Conservation (phyloP, 306 rosid species). For the Ziziphus jujuba region DNA sequence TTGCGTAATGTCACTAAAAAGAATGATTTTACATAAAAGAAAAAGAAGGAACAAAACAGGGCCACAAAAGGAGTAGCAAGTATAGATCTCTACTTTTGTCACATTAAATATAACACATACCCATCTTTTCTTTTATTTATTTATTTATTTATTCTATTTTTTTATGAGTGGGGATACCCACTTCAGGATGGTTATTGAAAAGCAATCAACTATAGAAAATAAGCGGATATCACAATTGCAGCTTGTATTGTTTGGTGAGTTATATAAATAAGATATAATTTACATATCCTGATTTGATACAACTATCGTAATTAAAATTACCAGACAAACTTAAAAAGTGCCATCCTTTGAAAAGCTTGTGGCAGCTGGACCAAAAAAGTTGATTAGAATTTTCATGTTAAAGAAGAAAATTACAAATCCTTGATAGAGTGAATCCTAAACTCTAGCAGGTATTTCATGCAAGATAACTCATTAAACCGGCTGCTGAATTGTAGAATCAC, state of each 20-base stretch:
- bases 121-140: neutral
- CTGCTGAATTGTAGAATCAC: conserved; percentile 44
- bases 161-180: too few species aligned
- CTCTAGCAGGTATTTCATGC: conserved; percentile 31
- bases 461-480: conserved; percentile 31
- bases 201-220: neutral
- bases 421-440: conserved; percentile 35
- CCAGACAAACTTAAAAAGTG: conserved; percentile 33
- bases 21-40: too few species aligned
- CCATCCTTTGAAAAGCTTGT: conserved; percentile 49
- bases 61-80: too few species aligned
- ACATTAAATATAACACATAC: neutral
- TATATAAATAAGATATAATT: conserved; percentile 17
- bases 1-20: too few species aligned
- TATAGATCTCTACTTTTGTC: too few species aligned
- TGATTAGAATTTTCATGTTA: conserved; percentile 22
- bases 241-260: conserved; percentile 1
- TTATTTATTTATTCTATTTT: too few species aligned
- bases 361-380: conserved; percentile 35
- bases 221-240: neutral
- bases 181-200: neutral
- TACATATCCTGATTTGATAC: conserved; percentile 15
- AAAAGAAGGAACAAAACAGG: too few species aligned
- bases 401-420: conserved; percentile 36
- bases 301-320: conserved; percentile 24